Conservation (phyloP, 2,329 filamentous ascomycete species). For the Bipolaris oryzae region DNA sequence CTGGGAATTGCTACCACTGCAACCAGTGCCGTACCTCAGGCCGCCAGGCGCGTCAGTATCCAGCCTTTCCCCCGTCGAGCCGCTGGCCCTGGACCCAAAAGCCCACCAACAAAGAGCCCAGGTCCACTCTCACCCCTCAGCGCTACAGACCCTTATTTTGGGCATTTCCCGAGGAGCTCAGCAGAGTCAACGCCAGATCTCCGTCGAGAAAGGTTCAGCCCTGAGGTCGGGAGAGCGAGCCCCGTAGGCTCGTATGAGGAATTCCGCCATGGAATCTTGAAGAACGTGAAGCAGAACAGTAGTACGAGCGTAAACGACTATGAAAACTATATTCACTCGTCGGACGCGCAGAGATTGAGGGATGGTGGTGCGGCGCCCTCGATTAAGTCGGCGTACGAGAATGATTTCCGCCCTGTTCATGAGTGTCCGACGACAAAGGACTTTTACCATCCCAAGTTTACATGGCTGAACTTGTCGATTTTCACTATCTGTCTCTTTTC, state of each 20-base stretch:
- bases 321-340: conserved; percentile 35
- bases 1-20: conserved; percentile 42
- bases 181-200: conserved; percentile 42
- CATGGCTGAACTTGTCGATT: conserved; percentile 57
- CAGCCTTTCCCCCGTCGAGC: conserved; percentile 32
- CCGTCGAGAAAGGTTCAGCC: conserved; percentile 32
- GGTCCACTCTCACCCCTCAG: conserved; percentile 32
- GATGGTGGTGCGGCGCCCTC: conserved; percentile 29
- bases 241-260: conserved; percentile 39
- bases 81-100: conserved; percentile 22
- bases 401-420: conserved; percentile 43
- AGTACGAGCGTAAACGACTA: conserved; percentile 36
- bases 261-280: conserved; percentile 33
- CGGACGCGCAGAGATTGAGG: conserved; percentile 31
- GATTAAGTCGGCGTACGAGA: conserved; percentile 45
- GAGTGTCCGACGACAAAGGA: conserved; percentile 47
- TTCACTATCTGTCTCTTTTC: conserved; percentile 64
- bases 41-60: conserved; percentile 25
- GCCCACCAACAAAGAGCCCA: conserved; percentile 28
- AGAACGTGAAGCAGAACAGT: conserved; percentile 26
- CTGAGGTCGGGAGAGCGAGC: conserved; percentile 24
- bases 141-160: conserved; percentile 38
- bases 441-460: conserved; percentile 48
- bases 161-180: conserved; percentile 35
- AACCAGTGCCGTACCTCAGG: conserved; percentile 21